Evolutionary conservation across 2,329 filamentous ascomycete genomes (phyloP).

Genomic region (Emergomyces pasteurianus): DNA sequence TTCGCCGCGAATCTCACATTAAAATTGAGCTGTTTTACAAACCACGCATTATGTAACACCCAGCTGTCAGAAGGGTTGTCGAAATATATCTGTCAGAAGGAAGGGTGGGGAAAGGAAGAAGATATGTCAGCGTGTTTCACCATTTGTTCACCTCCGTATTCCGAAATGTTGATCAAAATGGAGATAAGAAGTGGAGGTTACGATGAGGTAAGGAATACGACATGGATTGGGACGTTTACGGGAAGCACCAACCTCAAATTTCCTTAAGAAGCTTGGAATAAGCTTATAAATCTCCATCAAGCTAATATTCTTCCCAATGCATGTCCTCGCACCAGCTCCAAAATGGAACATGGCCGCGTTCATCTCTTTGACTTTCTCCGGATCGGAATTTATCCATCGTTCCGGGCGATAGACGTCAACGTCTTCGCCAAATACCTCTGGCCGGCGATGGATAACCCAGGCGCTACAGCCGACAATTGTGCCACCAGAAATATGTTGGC

Average conservation of each 20-base stretch:
- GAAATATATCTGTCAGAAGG: slow-evolving; percentile 4
- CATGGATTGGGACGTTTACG: background rate
- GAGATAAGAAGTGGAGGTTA: background rate
- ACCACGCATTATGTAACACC: slow-evolving; percentile 42
- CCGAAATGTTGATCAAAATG: background rate
- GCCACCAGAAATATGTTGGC: slow-evolving; percentile 51
- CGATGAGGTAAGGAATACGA: background rate
- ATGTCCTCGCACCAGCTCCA: slow-evolving; percentile 42
- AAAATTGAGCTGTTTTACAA: slow-evolving; percentile 28
- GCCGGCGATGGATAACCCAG: slow-evolving; percentile 60
- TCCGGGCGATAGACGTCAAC: slow-evolving; percentile 45
- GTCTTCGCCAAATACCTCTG: slow-evolving; percentile 56
- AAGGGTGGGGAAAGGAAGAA: background rate
- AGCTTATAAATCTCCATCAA: slow-evolving; percentile 18
- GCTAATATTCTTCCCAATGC: slow-evolving; percentile 32
- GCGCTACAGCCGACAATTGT: slow-evolving; percentile 64
- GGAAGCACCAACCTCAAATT: slow-evolving; percentile 30
- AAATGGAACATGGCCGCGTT: slow-evolving; percentile 44
- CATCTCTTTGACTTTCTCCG: slow-evolving; percentile 37
- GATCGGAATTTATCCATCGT: slow-evolving; percentile 31
- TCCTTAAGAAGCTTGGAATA: slow-evolving; percentile 31
- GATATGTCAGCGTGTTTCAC: background rate
- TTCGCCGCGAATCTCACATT: slow-evolving; percentile 12
- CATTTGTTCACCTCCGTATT: background rate
- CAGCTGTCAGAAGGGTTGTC: slow-evolving; percentile 18